Evolutionary conservation across 2,329 filamentous ascomycete species (phyloP).

Genomic region (Nakataea oryzae): DNA sequence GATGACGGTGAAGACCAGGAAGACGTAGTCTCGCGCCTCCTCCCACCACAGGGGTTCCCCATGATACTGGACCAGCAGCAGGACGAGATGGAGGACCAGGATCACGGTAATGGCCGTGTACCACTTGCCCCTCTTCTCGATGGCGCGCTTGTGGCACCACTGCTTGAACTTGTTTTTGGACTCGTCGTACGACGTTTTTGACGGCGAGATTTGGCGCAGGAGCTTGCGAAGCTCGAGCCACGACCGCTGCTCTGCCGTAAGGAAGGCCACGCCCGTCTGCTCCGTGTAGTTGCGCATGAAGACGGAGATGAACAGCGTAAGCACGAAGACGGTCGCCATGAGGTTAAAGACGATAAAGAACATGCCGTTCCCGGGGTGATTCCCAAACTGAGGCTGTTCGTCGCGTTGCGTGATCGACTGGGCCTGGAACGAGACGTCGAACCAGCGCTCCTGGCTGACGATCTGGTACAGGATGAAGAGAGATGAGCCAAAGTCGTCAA

Average conservation of each 20-base stretch:
- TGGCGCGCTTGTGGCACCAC: slow-evolving; percentile 91
- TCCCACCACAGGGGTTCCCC: slow-evolving; percentile 66
- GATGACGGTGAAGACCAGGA: slow-evolving; percentile 70
- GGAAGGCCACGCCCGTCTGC: slow-evolving; percentile 90
- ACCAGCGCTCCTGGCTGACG: slow-evolving; percentile 97
- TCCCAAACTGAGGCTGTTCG: slow-evolving; percentile 59
- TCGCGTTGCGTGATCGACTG: slow-evolving; percentile 72
- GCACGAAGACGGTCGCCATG: slow-evolving; percentile 87
- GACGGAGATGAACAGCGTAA: slow-evolving; percentile 95
- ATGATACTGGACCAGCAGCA: slow-evolving; percentile 81
- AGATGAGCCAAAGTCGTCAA: slow-evolving; percentile 88
- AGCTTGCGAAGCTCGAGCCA: slow-evolving; percentile 94
- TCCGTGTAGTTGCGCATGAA: slow-evolving; percentile 99
- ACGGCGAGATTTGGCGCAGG: slow-evolving; percentile 84
- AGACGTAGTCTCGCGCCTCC: slow-evolving; percentile 59
- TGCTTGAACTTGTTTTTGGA: slow-evolving; percentile 70
- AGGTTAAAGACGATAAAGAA: slow-evolving; percentile 98
- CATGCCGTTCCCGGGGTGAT: slow-evolving; percentile 73
- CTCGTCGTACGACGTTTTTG: slow-evolving; percentile 77
- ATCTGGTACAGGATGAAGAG: slow-evolving; percentile 98
- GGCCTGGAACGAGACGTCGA: slow-evolving; percentile 77
- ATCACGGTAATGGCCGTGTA: slow-evolving; percentile 71
- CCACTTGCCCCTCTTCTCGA: slow-evolving; percentile 91
- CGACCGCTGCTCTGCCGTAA: slow-evolving; percentile 90
- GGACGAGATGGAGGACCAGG: slow-evolving; percentile 69